These are phyloP conservation scores for Candida suzukii DNA, from an alignment of 805 yeast species.

Conservation along the genomic window DNA sequence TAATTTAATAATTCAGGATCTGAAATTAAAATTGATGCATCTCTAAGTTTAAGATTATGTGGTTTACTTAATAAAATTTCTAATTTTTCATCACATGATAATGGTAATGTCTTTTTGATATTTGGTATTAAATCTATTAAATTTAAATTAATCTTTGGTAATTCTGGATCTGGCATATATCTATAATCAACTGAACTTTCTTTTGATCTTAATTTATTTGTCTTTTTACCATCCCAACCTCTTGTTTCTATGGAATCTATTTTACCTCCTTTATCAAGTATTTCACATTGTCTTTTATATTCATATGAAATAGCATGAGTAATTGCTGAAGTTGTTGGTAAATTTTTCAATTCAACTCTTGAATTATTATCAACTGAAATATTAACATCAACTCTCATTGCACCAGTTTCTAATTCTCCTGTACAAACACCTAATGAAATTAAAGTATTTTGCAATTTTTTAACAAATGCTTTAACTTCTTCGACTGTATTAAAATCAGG, in stretches of 20 bases:
- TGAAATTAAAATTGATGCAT: constrained; percentile 63
- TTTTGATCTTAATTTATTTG: constrained; percentile 64
- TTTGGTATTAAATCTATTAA: constrained; percentile 35
- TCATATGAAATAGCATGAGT: constrained; percentile 69
- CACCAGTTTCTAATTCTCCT: constrained; percentile 91
- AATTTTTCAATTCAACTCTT: constrained; percentile 83
- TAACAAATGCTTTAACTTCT: constrained; percentile 72
- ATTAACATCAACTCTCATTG: constrained; percentile 92
- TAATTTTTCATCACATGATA: constrained; percentile 55
- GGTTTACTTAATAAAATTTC: constrained; percentile 39
- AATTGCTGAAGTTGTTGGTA: constrained; percentile 79
- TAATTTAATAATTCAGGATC: constrained; percentile 42
- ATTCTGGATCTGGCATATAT: constrained; percentile 91
- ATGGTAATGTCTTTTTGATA: constrained; percentile 35
- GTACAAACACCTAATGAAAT: constrained; percentile 67
- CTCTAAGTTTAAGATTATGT: constrained; percentile 55
- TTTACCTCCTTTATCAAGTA: constrained; percentile 29
- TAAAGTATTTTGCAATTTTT: constrained; percentile 69
- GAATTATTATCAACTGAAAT: constrained; percentile 68
- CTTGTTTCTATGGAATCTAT: constrained; percentile 54
- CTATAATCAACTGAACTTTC: constrained; percentile 83
- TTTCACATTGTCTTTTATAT: constrained; percentile 57
- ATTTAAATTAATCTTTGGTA: constrained; percentile 51
- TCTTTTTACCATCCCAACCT: constrained; percentile 81
- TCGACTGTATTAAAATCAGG: constrained; percentile 72